Conservation (phyloP, 805 yeast genomes). For the Peterozyma toletana region DNA sequence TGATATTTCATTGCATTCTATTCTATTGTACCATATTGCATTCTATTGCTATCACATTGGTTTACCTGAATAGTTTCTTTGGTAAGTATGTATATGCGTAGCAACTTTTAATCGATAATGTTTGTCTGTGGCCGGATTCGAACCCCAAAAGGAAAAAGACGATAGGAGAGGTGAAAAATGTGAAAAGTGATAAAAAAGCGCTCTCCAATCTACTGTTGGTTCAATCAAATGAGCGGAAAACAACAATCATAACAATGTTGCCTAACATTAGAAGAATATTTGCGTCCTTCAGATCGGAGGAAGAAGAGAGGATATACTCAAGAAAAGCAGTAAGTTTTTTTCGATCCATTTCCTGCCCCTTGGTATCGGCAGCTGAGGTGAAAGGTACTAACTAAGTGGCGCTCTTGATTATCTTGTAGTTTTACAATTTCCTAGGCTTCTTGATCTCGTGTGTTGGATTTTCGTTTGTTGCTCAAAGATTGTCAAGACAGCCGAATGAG, state of each 20-base stretch:
- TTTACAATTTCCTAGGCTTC: constrained; percentile 72
- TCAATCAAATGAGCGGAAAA: constrained; percentile 13
- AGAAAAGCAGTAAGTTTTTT: constrained; percentile 51
- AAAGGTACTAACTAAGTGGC: background rate
- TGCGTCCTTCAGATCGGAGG: constrained; percentile 78
- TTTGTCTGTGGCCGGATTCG: constrained; percentile 16
- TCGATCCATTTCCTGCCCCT: background rate
- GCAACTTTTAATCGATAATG: too few species aligned
- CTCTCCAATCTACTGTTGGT: constrained; percentile 12
- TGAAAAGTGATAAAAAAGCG: too few species aligned
- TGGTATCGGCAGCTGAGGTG: background rate
- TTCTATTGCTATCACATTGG: too few species aligned
- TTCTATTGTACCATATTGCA: too few species aligned
- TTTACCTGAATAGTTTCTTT: too few species aligned
- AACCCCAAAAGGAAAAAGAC: background rate
- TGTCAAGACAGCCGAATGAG: constrained; percentile 13
- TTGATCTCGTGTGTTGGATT: constrained; percentile 75
- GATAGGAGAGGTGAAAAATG: too few species aligned
- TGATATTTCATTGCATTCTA: too few species aligned
- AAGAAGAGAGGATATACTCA: constrained; percentile 73
- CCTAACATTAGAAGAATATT: constrained; percentile 75
- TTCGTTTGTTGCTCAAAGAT: constrained; percentile 67
- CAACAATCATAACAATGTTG: constrained; percentile 39
- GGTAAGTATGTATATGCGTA: too few species aligned
- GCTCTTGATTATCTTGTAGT: constrained; percentile 20